Conservation (phyloP, 768 basidiomycete species). For the Udeniomyces megalosporus region DNA sequence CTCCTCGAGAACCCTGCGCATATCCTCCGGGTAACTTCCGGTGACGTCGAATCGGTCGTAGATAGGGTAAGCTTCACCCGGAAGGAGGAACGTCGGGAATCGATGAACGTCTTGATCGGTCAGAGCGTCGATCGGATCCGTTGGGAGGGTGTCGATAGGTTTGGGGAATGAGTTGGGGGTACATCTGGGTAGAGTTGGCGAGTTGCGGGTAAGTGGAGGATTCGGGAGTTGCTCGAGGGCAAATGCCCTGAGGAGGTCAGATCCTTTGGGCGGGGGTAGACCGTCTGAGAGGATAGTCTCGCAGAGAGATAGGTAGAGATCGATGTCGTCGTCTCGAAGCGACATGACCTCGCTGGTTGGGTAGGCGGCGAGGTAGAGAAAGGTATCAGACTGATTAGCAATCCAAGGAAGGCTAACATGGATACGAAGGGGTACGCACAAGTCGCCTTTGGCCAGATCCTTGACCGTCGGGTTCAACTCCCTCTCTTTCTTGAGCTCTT, state of each 20-base stretch:
- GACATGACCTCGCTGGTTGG: too few relatives aligned
- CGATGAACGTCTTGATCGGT: slow-evolving; percentile 11
- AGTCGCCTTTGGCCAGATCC: background rate
- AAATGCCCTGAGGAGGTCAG: background rate
- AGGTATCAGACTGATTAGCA: too few relatives aligned
- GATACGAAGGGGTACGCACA: slow-evolving; percentile 1
- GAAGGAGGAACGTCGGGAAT: slow-evolving; percentile 26
- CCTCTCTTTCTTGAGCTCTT: slow-evolving; percentile 30
- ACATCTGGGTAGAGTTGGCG: slow-evolving; percentile 33
- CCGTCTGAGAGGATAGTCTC: slow-evolving; percentile 18
- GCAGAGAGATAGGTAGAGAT: slow-evolving; percentile 19
- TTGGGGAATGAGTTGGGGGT: slow-evolving; percentile 15
- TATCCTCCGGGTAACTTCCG: too few relatives aligned
- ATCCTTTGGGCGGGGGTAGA: slow-evolving; percentile 13
- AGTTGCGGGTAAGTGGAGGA: slow-evolving; percentile 36
- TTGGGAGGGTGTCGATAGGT: slow-evolving; percentile 14
- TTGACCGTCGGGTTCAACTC: slow-evolving; percentile 17
- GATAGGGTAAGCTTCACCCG: slow-evolving; percentile 48
- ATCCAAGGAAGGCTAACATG: too few relatives aligned
- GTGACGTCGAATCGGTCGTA: too few relatives aligned
- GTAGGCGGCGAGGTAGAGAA: too few relatives aligned
- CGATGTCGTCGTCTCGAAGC: slow-evolving; percentile 22
- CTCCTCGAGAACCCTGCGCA: too few relatives aligned
- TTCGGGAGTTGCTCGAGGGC: slow-evolving; percentile 16
- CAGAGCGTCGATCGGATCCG: background rate